Evolutionary conservation across 768 basidiomycete species (phyloP).

Genomic region (Collybiopsis confluens): DNA sequence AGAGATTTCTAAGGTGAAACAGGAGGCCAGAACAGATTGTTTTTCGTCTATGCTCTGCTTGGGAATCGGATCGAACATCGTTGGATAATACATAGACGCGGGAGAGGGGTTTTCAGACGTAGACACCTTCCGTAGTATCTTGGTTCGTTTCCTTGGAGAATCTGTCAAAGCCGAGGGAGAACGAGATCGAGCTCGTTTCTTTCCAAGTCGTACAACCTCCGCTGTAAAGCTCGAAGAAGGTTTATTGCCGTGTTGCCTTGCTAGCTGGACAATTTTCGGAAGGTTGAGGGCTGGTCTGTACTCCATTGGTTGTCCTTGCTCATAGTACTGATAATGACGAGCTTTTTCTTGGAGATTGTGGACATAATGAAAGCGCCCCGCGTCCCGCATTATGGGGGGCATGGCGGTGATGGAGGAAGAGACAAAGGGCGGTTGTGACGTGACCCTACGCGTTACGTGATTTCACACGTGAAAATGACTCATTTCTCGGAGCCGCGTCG

Average conservation of each 20-base stretch:
- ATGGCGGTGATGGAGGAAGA: too few species aligned
- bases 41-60: too few species aligned
- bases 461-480: too few species aligned
- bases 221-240: too few species aligned
- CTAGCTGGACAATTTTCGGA: not conserved
- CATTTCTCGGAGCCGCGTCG: too few species aligned
- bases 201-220: slow-evolving; percentile 12
- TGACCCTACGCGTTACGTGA: too few species aligned
- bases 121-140: not conserved
- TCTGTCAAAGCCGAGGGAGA: not conserved
- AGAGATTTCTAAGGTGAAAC: slow-evolving; percentile 29
- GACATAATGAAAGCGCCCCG: too few species aligned
- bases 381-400: too few species aligned
- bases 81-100: not conserved
- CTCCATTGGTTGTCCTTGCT: not conserved
- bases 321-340: too few species aligned
- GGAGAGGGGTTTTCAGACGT: slow-evolving; percentile 1
- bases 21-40: slow-evolving; percentile 19
- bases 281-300: slow-evolving; percentile 5
- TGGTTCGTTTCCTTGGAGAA: not conserved
- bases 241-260: too few species aligned
- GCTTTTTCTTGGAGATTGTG: too few species aligned
- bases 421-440: too few species aligned
- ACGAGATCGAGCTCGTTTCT: slow-evolving; percentile 15
- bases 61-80: slow-evolving; percentile 8